phyloP scores from a whole-genome alignment of 2,329 filamentous ascomycete species.

The Aspergillus sp. region DNA sequence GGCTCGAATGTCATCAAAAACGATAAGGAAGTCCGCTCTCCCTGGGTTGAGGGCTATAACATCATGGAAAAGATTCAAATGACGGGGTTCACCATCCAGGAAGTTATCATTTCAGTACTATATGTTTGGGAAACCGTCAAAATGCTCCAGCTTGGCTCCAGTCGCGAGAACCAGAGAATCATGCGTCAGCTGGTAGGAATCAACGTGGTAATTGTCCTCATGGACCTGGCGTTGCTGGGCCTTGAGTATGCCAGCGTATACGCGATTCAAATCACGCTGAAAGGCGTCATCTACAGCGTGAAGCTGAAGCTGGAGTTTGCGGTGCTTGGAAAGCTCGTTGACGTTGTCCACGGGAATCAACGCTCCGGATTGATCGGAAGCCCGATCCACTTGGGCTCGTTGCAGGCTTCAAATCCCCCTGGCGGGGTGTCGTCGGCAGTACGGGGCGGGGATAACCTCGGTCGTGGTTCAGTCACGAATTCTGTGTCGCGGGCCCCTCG shows the following conservation, averaged over 20 bases:
- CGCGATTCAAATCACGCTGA: constrained; percentile 41
- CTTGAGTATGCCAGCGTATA: constrained; percentile 43
- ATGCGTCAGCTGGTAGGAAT: constrained; percentile 48
- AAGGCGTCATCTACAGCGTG: constrained; percentile 40
- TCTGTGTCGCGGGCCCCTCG: background rate
- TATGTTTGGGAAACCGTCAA: constrained; percentile 57
- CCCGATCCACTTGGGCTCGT: constrained; percentile 22
- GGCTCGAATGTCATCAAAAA: constrained; percentile 33
- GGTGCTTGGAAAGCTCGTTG: constrained; percentile 51
- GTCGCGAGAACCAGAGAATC: constrained; percentile 31
- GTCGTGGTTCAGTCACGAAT: constrained; percentile 4
- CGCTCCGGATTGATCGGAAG: constrained; percentile 17
- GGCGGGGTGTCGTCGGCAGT: constrained; percentile 5
- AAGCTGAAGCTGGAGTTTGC: constrained; percentile 57
- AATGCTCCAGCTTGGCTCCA: constrained; percentile 39
- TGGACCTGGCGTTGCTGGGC: constrained; percentile 46
- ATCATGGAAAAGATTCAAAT: constrained; percentile 49
- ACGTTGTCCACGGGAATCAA: constrained; percentile 34
- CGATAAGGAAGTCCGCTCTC: background rate
- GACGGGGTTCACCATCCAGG: constrained; percentile 47
- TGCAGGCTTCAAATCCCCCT: constrained; percentile 12
- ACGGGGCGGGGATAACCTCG: constrained; percentile 4
- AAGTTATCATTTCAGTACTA: constrained; percentile 47
- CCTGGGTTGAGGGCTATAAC: constrained; percentile 39
- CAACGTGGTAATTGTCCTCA: constrained; percentile 48